Evolutionary conservation across 805 yeast genomes (phyloP).

Genomic region (Wickerhamomyces mucosus): DNA sequence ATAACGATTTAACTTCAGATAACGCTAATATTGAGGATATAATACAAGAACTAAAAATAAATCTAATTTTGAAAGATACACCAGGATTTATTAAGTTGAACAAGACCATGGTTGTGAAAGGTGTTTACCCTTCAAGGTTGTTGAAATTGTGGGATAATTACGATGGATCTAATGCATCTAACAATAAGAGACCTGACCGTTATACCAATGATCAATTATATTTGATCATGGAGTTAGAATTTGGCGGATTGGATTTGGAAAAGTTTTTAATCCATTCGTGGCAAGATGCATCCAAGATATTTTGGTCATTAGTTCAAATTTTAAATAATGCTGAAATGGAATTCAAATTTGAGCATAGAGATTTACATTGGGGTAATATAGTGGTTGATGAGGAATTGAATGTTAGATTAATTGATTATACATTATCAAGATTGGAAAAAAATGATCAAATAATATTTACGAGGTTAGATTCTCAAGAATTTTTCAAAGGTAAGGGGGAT

Average conservation of each 20-base stretch:
- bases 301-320: conserved; percentile 42
- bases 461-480: conserved; percentile 54
- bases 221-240: conserved; percentile 28
- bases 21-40: conserved; percentile 34
- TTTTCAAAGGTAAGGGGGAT: conserved; percentile 52
- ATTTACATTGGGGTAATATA: conserved; percentile 58
- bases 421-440: conserved; percentile 41
- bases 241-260: conserved; percentile 36
- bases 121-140: conserved; percentile 31
- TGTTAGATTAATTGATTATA: conserved; percentile 49
- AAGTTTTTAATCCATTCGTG: conserved; percentile 30
- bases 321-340: conserved; percentile 43
- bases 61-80: conserved; percentile 27
- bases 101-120: conserved; percentile 37
- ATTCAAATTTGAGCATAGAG: conserved; percentile 60
- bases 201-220: conserved; percentile 22
- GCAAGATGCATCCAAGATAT: conserved; percentile 33
- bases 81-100: conserved; percentile 37
- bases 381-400: conserved; percentile 28
- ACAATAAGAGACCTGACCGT: conserved; percentile 30
- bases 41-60: conserved; percentile 37
- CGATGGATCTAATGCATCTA: conserved; percentile 19
- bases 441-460: conserved; percentile 31
- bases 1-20: conserved; percentile 26
- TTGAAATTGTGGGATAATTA: conserved; percentile 37